Conservation (phyloP, 176 grass and related monocot genomes). For the Aegilops sharonensis region DNA sequence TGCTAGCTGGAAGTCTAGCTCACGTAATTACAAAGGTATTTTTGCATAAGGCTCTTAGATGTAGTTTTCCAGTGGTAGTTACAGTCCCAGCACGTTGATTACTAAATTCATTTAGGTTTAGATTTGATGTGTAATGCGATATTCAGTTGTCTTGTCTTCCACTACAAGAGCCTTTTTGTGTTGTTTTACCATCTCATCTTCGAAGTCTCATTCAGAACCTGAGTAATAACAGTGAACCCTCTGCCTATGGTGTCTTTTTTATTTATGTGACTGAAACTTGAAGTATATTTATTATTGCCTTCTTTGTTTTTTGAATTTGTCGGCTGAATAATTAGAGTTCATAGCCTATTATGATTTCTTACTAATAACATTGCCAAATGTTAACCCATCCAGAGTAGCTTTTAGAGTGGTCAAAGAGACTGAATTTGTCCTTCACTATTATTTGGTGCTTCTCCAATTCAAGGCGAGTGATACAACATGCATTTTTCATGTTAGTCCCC, state of each 20-base stretch:
- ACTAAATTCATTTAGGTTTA: neutral
- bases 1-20: slow-evolving; percentile 90
- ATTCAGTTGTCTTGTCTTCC: neutral
- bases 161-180: slow-evolving; percentile 72
- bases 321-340: no score
- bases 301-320: no score
- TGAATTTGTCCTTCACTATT: no score
- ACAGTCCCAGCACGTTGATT: slow-evolving; percentile 18
- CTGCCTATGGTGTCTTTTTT: neutral
- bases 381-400: no score
- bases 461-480: no score
- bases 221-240: slow-evolving; percentile 62
- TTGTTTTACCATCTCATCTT: slow-evolving; percentile 73
- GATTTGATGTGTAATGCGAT: neutral
- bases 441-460: no score
- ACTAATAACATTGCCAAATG: no score
- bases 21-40: slow-evolving; percentile 91
- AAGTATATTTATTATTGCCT: no score
- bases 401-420: no score
- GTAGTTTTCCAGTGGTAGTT: neutral
- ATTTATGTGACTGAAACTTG: no score
- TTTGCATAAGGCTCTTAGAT: neutral
- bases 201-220: slow-evolving; percentile 73
- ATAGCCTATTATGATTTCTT: no score
- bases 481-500: no score